A percentile compares a stretch with the other conserved stretches of the same genome.
phyloP scores from a whole-genome alignment of 2,329 filamentous ascomycete species.

The Pestalotiopsis sp. region DNA sequence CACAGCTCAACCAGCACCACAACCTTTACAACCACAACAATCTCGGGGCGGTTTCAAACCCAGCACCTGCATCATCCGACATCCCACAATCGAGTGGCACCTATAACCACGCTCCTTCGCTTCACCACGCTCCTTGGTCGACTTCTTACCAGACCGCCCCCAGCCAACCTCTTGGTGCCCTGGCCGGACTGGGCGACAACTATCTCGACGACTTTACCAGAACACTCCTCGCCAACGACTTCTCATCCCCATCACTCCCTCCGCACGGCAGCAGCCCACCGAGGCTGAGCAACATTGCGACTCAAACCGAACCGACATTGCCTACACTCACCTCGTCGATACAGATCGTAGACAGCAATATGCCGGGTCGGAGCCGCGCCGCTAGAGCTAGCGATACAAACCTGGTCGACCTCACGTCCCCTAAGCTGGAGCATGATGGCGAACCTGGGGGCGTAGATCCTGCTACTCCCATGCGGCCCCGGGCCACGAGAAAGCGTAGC shows the following conservation, averaged over 20 bases:
- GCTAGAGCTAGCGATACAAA: constrained; percentile 2
- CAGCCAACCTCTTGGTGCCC: neutral
- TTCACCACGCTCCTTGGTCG: neutral
- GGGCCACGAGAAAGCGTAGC: constrained; percentile 20
- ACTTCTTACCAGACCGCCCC: neutral
- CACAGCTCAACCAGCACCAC: neutral
- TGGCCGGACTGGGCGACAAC: neutral
- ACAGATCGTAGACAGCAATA: neutral
- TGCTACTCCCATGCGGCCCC: constrained; percentile 25
- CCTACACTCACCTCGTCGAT: constrained; percentile 1
- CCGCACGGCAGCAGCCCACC: constrained; percentile 25
- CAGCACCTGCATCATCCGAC: neutral
- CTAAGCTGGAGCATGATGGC: constrained; percentile 18
- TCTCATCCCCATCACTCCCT: constrained; percentile 33
- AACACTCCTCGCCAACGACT: constrained; percentile 24
- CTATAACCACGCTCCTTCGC: neutral
- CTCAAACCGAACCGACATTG: neutral
- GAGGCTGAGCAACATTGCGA: constrained; percentile 15
- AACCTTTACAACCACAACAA: neutral
- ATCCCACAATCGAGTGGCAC: neutral
- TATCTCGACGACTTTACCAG: constrained; percentile 24
- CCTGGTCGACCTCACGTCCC: constrained; percentile 9
- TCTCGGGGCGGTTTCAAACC: neutral
- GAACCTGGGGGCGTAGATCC: constrained; percentile 21
- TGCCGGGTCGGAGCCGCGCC: neutral